These are phyloP conservation scores for Boehmeria nivea DNA, from an alignment of 306 rosid genomes.

Conservation along the genomic window DNA sequence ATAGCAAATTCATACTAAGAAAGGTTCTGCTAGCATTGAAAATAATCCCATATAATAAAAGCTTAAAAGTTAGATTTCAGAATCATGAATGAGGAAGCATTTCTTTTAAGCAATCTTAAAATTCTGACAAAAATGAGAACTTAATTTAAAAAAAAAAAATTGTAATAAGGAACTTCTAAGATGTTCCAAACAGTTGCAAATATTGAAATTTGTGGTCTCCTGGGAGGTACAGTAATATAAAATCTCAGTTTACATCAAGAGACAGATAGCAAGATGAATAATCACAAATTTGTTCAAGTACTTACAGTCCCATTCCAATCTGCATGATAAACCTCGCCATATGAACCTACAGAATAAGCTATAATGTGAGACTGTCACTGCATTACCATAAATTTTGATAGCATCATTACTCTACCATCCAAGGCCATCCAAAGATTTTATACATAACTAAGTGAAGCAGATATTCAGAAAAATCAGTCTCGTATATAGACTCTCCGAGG, in stretches of 20 bases:
- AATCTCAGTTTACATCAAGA: background rate
- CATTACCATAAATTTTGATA: background rate
- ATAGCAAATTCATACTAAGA: background rate
- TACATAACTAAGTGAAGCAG: no score
- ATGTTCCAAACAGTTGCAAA: conserved; percentile 7
- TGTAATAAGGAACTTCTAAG: background rate
- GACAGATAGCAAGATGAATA: conserved; percentile 1
- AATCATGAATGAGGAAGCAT: background rate
- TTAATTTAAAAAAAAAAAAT: background rate
- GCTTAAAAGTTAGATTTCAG: background rate
- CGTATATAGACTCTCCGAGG: no score
- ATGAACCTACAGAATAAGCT: conserved; percentile 45
- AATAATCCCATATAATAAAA: conserved; percentile 8
- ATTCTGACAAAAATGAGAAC: background rate
- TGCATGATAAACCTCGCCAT: conserved; percentile 87
- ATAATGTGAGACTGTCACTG: conserved; percentile 1
- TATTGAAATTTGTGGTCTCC: conserved; percentile 13
- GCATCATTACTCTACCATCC: background rate
- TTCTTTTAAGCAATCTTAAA: no score
- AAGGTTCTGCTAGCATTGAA: background rate
- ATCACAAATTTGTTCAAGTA: conserved; percentile 9
- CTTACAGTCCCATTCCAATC: conserved; percentile 96
- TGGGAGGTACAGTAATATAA: conserved; percentile 3
- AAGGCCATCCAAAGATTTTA: background rate
- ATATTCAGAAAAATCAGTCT: no score